Evolutionary conservation across 148 eudicot genomes (phyloP).

Genomic region (Salicornia ramosissima): DNA sequence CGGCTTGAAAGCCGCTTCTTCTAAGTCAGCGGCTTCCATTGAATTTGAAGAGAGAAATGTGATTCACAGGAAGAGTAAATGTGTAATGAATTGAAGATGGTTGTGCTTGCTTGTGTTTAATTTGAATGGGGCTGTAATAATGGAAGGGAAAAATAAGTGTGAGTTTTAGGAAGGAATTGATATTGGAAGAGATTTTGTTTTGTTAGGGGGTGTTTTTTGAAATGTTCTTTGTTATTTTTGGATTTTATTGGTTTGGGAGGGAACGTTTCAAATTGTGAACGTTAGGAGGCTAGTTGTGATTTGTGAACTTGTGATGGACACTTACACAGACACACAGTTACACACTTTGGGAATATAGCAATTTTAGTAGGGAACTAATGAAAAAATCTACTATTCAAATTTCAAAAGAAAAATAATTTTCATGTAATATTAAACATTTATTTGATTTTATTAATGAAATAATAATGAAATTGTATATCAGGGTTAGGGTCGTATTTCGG

Average conservation of each 20-base stretch:
- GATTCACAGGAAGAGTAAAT: not conserved
- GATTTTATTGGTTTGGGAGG: conserved; percentile 36
- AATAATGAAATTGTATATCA: too few species aligned
- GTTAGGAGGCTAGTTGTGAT: too few species aligned
- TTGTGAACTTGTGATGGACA: too few species aligned
- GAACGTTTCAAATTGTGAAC: conserved; percentile 23
- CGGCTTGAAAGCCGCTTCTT: conserved; percentile 15
- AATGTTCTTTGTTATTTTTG: conserved; percentile 16
- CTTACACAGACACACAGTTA: too few species aligned
- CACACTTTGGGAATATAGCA: too few species aligned
- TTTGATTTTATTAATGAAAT: too few species aligned
- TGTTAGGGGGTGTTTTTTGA: not conserved
- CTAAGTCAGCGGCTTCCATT: not conserved
- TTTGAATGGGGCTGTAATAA: conserved; percentile 16
- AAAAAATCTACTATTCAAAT: too few species aligned
- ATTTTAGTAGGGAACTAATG: too few species aligned
- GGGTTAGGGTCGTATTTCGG: too few species aligned
- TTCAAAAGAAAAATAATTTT: too few species aligned
- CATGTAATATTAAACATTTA: too few species aligned
- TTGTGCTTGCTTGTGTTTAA: not conserved
- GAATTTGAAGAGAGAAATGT: conserved; percentile 6
- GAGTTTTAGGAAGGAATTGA: conserved; percentile 5
- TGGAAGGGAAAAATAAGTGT: not conserved
- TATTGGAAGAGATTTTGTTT: not conserved
- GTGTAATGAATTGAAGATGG: not conserved